Evolutionary conservation across 148 eudicot genomes (phyloP), one percentile per base, ranked within the genome.

Genomic region (Mesembryanthemum crystallinum): DNA sequence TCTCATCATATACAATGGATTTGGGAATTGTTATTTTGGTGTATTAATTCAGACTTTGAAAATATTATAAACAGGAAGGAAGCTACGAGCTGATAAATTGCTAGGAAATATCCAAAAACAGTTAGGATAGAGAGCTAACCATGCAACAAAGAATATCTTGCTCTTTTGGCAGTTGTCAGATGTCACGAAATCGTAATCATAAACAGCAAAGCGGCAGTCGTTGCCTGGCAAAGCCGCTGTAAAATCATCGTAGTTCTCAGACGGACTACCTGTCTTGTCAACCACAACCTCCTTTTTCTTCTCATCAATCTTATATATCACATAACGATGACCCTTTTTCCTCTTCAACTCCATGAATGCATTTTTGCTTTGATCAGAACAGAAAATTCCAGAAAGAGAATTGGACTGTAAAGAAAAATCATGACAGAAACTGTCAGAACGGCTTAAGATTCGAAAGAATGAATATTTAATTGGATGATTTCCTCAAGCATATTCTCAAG

Each of bases 131-230:
- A 69, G 62, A 69, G 66, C 87, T 77, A 57, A 87, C 96, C 96
- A 91, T 7, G 96, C 90, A 63, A 91, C 84, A 86, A 89, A 91
- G 84, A 91, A 91, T 11, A 91, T 91, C 82, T 90, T 89, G 96
- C 92, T 88, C 89, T 91, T 91, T 49, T 80, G 90, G 63, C 89
- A 86, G 52, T 91, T 91, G 60, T 91, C 96, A 59, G 90, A 81
- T 30, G 90, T 91, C 78, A 91, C 92, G 43, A 85, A 90, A 82
- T 91, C 92, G 30, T 73, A 91, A 77, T 91, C 96, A 83, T 79
- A 89, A 30, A 91, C 85, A 43, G 96, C 96, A 55, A 84, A 89
- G 55, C 96, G 82, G 77, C 96, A 91, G 71, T 91, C 96, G 55
- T 84, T 83, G 57, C 64, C 85, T 0, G 92, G 92, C 82, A 88